Evolutionary conservation across 495 filamentous ascomycete genomes (phyloP).

Genomic region (Talaromyces proteolyticus): DNA sequence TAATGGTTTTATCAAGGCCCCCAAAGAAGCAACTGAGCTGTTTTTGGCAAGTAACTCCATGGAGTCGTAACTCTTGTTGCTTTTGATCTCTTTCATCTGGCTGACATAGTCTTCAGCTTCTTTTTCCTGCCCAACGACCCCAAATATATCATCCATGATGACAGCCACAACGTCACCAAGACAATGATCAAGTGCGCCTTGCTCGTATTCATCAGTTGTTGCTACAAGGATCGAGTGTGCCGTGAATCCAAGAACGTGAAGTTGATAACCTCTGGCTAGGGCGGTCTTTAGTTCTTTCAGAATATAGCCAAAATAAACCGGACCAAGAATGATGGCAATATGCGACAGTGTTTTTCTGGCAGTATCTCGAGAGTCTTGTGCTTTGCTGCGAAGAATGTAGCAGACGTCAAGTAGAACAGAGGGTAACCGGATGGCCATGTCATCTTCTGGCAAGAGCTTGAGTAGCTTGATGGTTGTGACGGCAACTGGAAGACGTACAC

Average conservation of each 20-base stretch:
- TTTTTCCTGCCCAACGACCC: slow-evolving; percentile 92
- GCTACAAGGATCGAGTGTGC: slow-evolving; percentile 85
- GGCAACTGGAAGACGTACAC: slow-evolving; percentile 81
- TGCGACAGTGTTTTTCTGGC: slow-evolving; percentile 82
- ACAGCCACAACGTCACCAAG: slow-evolving; percentile 68
- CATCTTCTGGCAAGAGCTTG: slow-evolving; percentile 65
- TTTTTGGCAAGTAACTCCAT: slow-evolving; percentile 88
- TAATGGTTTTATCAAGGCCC: slow-evolving; percentile 68
- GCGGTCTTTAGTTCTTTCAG: slow-evolving; percentile 83
- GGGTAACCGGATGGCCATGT: slow-evolving; percentile 67
- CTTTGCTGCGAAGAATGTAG: slow-evolving; percentile 83
- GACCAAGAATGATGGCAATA: slow-evolving; percentile 72
- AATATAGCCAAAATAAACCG: slow-evolving; percentile 83
- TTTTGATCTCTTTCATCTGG: slow-evolving; percentile 96
- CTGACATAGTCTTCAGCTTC: slow-evolving; percentile 93
- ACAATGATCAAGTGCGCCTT: slow-evolving; percentile 88
- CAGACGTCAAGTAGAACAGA: slow-evolving; percentile 85
- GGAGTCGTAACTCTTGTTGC: slow-evolving; percentile 93
- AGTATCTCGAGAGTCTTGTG: slow-evolving; percentile 84
- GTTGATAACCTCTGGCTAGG: slow-evolving; percentile 78
- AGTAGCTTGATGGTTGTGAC: slow-evolving; percentile 82
- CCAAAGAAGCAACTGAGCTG: slow-evolving; percentile 67
- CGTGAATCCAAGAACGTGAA: slow-evolving; percentile 93
- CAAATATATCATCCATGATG: slow-evolving; percentile 97
- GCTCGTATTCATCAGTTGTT: slow-evolving; percentile 63